Evolutionary conservation across 441 rosid species (phyloP).

Genomic region (Kokia cookei): DNA sequence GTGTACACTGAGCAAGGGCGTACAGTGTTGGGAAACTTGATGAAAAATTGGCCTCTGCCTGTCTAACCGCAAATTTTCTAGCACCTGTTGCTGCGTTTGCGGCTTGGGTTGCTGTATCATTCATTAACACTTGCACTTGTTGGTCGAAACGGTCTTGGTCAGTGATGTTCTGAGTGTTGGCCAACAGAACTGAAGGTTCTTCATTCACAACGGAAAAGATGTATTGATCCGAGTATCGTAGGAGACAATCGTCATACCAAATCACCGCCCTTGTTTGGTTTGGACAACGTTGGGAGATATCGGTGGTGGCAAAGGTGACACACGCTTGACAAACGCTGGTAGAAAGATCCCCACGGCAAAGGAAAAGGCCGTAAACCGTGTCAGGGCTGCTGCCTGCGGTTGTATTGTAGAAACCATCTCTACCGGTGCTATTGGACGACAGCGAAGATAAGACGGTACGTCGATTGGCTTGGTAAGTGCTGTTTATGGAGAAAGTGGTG

Average conservation of each 20-base stretch:
- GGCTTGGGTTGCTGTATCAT: not conserved
- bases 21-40: constrained; percentile 17
- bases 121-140: not conserved
- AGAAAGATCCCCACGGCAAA: constrained; percentile 29
- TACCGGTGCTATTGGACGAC: constrained; percentile 15
- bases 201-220: not conserved
- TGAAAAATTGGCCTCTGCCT: not conserved
- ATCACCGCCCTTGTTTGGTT: not conserved
- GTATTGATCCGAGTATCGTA: constrained; percentile 12
- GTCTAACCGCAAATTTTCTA: not conserved
- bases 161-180: not conserved
- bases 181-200: fast-evolving
- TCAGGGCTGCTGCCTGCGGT: constrained; percentile 13
- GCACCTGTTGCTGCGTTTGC: not conserved
- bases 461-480: constrained; percentile 31
- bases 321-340: not conserved
- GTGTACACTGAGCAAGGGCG: constrained; percentile 44
- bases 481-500: constrained; percentile 10
- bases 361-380: constrained; percentile 31
- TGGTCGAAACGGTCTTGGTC: not conserved
- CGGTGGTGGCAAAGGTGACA: not conserved
- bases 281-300: not conserved
- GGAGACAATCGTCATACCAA: not conserved
- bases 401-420: constrained; percentile 8
- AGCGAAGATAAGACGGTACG: constrained; percentile 27